A percentile compares a stretch with the other conserved stretches of the same genome.
These are phyloP conservation scores for Talaromyces rugulosus DNA, from an alignment of 2,329 filamentous ascomycete genomes.

Conservation along the genomic window DNA sequence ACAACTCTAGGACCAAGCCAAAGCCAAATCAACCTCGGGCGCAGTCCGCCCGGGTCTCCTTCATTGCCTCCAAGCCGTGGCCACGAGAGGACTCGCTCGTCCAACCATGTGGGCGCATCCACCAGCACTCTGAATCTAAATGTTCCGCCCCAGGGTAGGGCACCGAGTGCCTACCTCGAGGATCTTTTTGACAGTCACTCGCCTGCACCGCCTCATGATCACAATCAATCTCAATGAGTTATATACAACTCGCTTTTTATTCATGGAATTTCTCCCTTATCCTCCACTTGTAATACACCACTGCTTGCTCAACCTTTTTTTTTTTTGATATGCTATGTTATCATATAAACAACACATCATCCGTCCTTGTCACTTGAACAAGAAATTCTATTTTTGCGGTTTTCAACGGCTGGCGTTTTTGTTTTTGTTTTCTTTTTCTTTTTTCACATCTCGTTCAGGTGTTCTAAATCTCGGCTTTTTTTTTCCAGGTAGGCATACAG, in stretches of 20 bases:
- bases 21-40: conserved; percentile 35
- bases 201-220: conserved; percentile 12
- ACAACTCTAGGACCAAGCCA: conserved; percentile 44
- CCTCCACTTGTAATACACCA: neutral
- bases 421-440: neutral
- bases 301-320: neutral
- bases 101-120: conserved; percentile 27
- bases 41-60: conserved; percentile 64
- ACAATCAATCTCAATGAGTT: conserved; percentile 1
- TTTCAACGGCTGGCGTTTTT: neutral
- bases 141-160: conserved; percentile 63
- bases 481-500: neutral
- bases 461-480: neutral
- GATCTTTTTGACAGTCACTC: conserved; percentile 76
- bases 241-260: neutral
- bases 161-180: conserved; percentile 85
- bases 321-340: neutral
- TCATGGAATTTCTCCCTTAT: neutral
- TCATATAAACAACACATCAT: neutral
- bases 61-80: conserved; percentile 45
- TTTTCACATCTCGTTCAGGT: neutral
- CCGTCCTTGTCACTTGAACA: neutral
- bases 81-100: conserved; percentile 27
- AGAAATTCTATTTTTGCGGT: neutral
- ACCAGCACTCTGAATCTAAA: conserved; percentile 63